Evolutionary conservation across 176 grass and related monocot genomes (phyloP), one percentile per base, ranked within the genome.

Genomic region (Zoysia pacifica): DNA sequence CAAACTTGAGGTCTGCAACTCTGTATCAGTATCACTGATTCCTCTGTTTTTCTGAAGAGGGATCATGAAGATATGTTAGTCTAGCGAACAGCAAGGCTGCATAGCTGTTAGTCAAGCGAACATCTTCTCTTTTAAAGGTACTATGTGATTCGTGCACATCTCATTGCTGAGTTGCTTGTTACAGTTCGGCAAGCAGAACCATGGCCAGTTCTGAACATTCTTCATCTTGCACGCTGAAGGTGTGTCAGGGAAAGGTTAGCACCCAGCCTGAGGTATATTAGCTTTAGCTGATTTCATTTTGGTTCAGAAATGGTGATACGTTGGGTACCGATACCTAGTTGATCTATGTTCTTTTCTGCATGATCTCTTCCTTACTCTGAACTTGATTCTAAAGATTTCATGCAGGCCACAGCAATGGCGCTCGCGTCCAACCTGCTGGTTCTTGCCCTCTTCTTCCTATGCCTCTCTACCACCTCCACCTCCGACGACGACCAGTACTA

Each of bases 391-490:
- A 60, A 1, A 0, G 60, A 37, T 37, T 12, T 40, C 5, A 2
- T 15, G 58, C 58, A 60, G 58, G n/a, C n/a, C 0, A 35, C 12
- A 42, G 3, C 38, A 5, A 65, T 65, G 63, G 46, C 11, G 75
- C 6, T 45, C 44, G 46, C 9, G 39, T 3, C 10, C 72, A 20
- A 40, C 15, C 11, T 44, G 72, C 72, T 10, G 47, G 19, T 78
- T 42, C 14, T 78, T 18, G 46, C 46, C 47, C 6, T 78, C 12
- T 52, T 50, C 6, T 59, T 61, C 19, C 37, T 85, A 9, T 45
- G 40, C 56, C 87, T 89, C 50, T 46, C 10, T 40, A 48, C 48
- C 42, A 2, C 58, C 18, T 2, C 80, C 16, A 13, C 67, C 16
- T 10, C 13, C 37, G 3, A 1, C 35, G 37, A 40, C 58, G 58